Evolutionary conservation across 1,284 basidiomycete species (phyloP).

Genomic region (Tilletiaria anomala): DNA sequence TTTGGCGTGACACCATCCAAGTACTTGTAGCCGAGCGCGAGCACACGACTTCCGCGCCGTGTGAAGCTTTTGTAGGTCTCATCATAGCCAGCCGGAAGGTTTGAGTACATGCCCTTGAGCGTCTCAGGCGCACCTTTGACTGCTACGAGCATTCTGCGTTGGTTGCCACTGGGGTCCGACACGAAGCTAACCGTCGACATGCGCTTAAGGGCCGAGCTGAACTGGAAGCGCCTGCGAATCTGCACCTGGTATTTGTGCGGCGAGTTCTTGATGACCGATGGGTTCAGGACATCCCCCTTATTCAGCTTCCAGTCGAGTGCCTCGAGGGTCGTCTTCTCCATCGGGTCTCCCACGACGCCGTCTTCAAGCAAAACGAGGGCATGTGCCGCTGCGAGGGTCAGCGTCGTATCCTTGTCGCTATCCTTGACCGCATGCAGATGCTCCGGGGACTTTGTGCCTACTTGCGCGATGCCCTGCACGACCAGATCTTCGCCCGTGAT

Average conservation of each 20-base stretch:
- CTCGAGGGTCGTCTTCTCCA: slow-evolving; percentile 94
- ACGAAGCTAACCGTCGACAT: slow-evolving; percentile 35
- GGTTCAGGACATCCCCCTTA: slow-evolving; percentile 47
- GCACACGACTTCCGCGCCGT: slow-evolving; percentile 32
- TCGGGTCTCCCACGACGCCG: slow-evolving; percentile 91
- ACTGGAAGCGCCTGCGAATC: slow-evolving; percentile 36
- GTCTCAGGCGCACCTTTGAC: slow-evolving; percentile 39
- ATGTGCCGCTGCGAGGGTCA: slow-evolving; percentile 84
- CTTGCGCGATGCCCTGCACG: slow-evolving; percentile 28
- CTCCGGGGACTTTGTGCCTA: slow-evolving; percentile 49
- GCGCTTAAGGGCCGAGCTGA: slow-evolving; percentile 37
- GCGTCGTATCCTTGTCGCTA: slow-evolving; percentile 60
- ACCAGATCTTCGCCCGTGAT: slow-evolving; percentile 38
- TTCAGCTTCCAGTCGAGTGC: slow-evolving; percentile 76
- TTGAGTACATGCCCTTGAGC: slow-evolving; percentile 28
- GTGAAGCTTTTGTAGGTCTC: slow-evolving; percentile 37
- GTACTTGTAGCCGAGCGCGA: slow-evolving; percentile 36
- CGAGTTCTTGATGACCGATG: slow-evolving; percentile 15
- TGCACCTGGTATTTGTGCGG: slow-evolving; percentile 15
- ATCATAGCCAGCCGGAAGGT: slow-evolving; percentile 35
- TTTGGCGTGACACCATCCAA: slow-evolving; percentile 15
- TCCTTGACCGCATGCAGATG: slow-evolving; percentile 66
- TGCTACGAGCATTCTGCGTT: slow-evolving; percentile 19
- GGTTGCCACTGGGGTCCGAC: slow-evolving; percentile 7
- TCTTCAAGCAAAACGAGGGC: slow-evolving; percentile 80